Conservation (phyloP, 2,329 filamentous ascomycete species). For the Microsporum ferrugineum region DNA sequence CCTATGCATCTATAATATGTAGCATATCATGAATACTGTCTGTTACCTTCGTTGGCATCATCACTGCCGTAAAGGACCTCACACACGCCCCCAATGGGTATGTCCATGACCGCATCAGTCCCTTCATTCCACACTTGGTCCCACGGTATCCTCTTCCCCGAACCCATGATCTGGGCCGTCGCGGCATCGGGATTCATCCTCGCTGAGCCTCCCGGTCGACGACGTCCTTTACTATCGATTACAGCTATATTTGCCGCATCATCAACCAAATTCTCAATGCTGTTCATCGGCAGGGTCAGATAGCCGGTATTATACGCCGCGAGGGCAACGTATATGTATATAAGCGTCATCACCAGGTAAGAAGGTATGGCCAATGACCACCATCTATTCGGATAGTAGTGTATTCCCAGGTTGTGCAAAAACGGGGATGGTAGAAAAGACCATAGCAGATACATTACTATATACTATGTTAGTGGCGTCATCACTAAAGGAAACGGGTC, state of each 20-base stretch:
- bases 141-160: conserved; percentile 54
- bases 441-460: conserved; percentile 60
- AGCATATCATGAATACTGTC: background rate
- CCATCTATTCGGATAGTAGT: conserved; percentile 96
- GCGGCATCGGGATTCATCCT: conserved; percentile 33
- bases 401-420: conserved; percentile 81
- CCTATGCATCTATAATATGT: background rate
- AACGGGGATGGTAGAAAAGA: conserved; percentile 85
- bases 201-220: conserved; percentile 36
- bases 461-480: background rate
- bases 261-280: conserved; percentile 83
- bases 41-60: background rate
- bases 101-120: conserved; percentile 94
- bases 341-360: conserved; percentile 74
- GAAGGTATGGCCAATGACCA: conserved; percentile 89
- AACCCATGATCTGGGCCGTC: conserved; percentile 32
- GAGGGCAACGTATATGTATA: conserved; percentile 90
- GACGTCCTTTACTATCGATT: conserved; percentile 58
- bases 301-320: conserved; percentile 84
- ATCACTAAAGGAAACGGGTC: conserved; percentile 27
- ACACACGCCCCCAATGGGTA: conserved; percentile 87
- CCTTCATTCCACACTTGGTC: conserved; percentile 75
- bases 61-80: conserved; percentile 76
- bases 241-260: conserved; percentile 76
- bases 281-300: conserved; percentile 66